Base-by-base conservation (phyloP, 495 filamentous ascomycete species). In the Penicillium flavigenum region DNA sequence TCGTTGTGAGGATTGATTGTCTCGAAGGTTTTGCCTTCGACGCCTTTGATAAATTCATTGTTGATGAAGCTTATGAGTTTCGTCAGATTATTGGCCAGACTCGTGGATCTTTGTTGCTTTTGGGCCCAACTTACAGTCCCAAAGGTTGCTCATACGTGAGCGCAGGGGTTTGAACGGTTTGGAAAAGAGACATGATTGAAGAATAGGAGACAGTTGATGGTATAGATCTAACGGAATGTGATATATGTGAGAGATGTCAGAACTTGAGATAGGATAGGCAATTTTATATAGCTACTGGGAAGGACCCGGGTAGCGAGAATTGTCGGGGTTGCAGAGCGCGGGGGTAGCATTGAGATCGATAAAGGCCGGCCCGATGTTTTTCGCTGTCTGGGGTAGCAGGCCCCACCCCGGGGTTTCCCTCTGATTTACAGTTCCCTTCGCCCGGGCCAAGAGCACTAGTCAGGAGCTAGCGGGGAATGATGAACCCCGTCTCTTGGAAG, bases 11-110 rank as follows among this genome's bases (percentile, higher is more conserved):
- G 51, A 16, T 54, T 54, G 41, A 54, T 54, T 10, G 51, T 54
- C 26, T 54, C 51, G 19, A 54, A 54, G 41, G 83, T 84, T 72
- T 81, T 81, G 60, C 82, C 82, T 57, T 86, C 90, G 36, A 86
- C 83, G 64, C 82, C 82, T 72, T 88, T 86, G 57, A 92, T 85
- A 67, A 83, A 95, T 72, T 94, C 89, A 69, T 90, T 90, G 82
- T 95, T 92, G 81, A 95, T 95, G 78, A 91, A 95, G 10, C 51
- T 54, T 10, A 10, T n/a, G 9, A 20, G 7, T 39, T 17, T 20
- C 17, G 49, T 51, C n/a, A 51, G 48, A n/a, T 47, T 4, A 16
- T 24, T 44, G 10, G 24, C 24, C 5, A n/a, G 16, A n/a, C 4
- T 20, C 2, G 39, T 16, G 1, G n/a, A 34, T 14, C 5, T 22